A percentile compares a stretch with the other conserved stretches of the same genome.
These are phyloP conservation scores for Globisporangium spinosum DNA, from an alignment of 352 stramenopile genomes.

Conservation along the genomic window DNA sequence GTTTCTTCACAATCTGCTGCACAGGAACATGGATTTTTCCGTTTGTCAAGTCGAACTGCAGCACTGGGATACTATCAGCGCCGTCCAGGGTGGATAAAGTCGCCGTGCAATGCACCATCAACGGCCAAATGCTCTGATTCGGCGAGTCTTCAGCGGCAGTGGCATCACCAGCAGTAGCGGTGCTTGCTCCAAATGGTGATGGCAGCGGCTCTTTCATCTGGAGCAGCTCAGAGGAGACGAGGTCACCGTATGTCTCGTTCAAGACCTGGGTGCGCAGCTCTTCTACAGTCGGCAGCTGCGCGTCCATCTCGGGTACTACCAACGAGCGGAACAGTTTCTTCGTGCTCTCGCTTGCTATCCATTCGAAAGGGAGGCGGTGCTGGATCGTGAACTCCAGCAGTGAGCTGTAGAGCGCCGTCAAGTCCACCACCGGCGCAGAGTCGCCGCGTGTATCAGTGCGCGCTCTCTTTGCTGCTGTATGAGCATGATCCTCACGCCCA, in stretches of 20 bases:
- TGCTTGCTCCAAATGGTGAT: slow-evolving; percentile 3
- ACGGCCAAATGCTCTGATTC: slow-evolving; percentile 21
- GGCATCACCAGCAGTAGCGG: background rate
- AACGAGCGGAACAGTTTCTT: slow-evolving; percentile 43
- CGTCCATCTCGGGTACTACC: slow-evolving; percentile 15
- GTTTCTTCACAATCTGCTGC: slow-evolving; percentile 27
- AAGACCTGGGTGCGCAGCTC: slow-evolving; percentile 43
- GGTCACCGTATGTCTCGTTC: slow-evolving; percentile 31
- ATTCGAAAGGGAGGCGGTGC: slow-evolving; percentile 63
- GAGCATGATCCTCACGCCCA: slow-evolving; percentile 10
- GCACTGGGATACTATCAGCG: slow-evolving; percentile 11
- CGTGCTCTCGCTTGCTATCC: slow-evolving; percentile 46
- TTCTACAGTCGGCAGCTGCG: slow-evolving; percentile 27
- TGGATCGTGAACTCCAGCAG: slow-evolving; percentile 64
- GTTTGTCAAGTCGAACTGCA: slow-evolving; percentile 40
- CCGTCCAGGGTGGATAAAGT: background rate
- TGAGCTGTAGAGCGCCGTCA: slow-evolving; percentile 24
- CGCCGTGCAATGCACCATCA: slow-evolving; percentile 37
- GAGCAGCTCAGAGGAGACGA: slow-evolving; percentile 31
- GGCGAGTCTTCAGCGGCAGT: background rate
- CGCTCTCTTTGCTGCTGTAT: slow-evolving; percentile 21
- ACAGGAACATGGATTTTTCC: slow-evolving; percentile 34
- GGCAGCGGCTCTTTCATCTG: slow-evolving; percentile 38
- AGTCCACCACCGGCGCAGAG: slow-evolving; percentile 8
- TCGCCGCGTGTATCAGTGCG: slow-evolving; percentile 10